Percentiles rank a stretch among this genome's conserved stretches.
Conservation (phyloP, 2,329 filamentous ascomycete species). For the Penicillium freii region DNA sequence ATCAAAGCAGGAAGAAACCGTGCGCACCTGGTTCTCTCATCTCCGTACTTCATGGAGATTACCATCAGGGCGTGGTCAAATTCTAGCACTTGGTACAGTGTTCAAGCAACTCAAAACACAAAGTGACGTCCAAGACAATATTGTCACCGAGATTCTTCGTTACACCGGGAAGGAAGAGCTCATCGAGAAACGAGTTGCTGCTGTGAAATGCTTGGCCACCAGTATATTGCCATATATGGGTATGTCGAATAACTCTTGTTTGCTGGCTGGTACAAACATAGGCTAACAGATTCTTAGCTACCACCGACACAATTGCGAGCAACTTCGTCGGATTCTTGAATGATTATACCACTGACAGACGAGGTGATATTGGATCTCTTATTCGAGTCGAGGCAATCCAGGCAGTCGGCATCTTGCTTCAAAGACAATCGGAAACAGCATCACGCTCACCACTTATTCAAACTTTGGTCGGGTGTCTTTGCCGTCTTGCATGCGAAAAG, state of each 20-base stretch:
- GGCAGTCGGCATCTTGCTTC: conserved; percentile 51
- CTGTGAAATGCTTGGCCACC: conserved; percentile 40
- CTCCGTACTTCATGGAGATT: conserved; percentile 37
- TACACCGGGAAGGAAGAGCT: conserved; percentile 38
- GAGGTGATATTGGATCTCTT: conserved; percentile 86
- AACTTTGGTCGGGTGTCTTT: conserved; percentile 42
- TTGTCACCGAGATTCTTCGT: conserved; percentile 35
- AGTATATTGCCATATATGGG: conserved; percentile 40
- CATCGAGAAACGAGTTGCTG: conserved; percentile 43
- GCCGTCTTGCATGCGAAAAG: conserved; percentile 81
- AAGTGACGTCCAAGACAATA: conserved; percentile 26
- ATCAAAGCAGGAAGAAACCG: conserved; percentile 33
- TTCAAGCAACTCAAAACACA: conserved; percentile 34
- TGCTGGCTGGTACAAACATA: too few relatives aligned
- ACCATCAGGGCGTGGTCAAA: conserved; percentile 44
- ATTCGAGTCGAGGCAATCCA: conserved; percentile 77
- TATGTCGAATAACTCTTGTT: conserved; percentile 19
- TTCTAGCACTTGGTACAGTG: conserved; percentile 43
- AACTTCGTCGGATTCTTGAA: conserved; percentile 55
- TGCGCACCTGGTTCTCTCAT: conserved; percentile 42
- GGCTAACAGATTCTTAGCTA: conserved; percentile 28
- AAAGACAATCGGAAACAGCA: conserved; percentile 14
- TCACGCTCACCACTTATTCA: conserved; percentile 21
- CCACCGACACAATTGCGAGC: conserved; percentile 28
- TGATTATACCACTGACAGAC: conserved; percentile 86